Percentiles rank a stretch among this genome's conserved stretches.
Conservation (phyloP, 2,329 filamentous ascomycete genomes). For the Ceratocystis ficicola region DNA sequence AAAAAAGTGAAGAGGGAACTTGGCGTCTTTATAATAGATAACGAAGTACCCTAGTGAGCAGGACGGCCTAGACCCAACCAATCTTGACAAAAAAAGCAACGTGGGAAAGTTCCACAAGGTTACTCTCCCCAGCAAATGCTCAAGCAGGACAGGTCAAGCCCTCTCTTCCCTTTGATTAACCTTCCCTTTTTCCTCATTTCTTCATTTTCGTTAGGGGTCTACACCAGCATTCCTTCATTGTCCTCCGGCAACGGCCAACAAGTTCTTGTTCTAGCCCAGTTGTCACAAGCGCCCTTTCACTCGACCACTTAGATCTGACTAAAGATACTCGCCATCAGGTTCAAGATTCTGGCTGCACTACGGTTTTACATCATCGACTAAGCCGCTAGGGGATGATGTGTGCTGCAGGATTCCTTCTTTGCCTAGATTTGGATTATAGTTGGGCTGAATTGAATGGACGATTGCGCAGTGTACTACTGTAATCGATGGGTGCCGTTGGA, state of each 20-base stretch:
- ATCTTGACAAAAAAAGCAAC: background rate
- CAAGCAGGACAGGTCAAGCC: background rate
- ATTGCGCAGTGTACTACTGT: too few species aligned
- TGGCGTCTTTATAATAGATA: conserved; percentile 1
- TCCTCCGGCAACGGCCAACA: conserved; percentile 5
- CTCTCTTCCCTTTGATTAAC: background rate
- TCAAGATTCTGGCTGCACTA: background rate
- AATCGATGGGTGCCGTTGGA: too few species aligned
- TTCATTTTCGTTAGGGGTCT: background rate
- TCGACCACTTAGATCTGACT: background rate
- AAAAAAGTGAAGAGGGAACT: background rate
- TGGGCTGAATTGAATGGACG: background rate
- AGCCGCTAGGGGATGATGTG: background rate
- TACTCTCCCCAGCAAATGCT: background rate
- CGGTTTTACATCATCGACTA: conserved; percentile 10
- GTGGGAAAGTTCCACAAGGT: conserved; percentile 3
- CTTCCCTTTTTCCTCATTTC: background rate
- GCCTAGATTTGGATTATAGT: background rate
- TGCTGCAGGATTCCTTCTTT: conserved; percentile 6
- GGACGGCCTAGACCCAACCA: background rate
- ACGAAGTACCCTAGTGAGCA: background rate
- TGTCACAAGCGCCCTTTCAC: background rate
- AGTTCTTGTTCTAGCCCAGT: background rate
- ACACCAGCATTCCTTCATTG: background rate
- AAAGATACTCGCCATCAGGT: background rate